Evolutionary conservation across 2,329 filamentous ascomycete species (phyloP).

Genomic region (Stylonectria norvegica): DNA sequence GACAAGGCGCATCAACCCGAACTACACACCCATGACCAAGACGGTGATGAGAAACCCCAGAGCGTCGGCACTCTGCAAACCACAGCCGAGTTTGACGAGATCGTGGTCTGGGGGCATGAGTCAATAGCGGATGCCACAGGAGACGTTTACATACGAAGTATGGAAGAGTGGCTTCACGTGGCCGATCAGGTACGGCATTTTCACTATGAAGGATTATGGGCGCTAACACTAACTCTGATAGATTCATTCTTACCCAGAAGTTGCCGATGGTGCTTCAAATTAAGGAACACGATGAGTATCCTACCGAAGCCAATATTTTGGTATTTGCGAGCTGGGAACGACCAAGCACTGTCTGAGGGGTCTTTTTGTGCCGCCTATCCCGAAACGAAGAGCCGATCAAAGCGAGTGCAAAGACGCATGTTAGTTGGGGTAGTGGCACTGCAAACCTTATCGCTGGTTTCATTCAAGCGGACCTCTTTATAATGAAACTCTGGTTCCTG

Average conservation of each 20-base stretch:
- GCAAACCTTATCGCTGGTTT: no score
- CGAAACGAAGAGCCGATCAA: no score
- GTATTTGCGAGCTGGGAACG: no score
- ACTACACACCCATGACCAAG: conserved; percentile 41
- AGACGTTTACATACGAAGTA: conserved; percentile 69
- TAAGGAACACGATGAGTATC: no score
- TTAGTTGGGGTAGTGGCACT: no score
- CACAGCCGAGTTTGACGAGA: conserved; percentile 65
- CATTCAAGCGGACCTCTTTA: no score
- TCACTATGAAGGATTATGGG: not conserved
- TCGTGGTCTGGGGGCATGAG: conserved; percentile 86
- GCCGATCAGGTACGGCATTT: conserved; percentile 56
- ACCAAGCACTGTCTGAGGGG: no score
- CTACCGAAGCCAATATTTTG: no score
- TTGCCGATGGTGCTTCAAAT: not conserved
- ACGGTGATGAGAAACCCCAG: conserved; percentile 41
- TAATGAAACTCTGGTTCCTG: no score
- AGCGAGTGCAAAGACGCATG: no score
- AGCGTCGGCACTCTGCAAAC: conserved; percentile 55
- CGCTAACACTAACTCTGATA: not conserved
- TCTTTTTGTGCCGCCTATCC: no score
- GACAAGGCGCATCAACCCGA: conserved; percentile 31
- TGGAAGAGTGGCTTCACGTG: conserved; percentile 78
- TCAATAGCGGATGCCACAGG: conserved; percentile 53
- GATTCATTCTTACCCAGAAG: not conserved